A percentile compares a stretch with the other conserved stretches of the same genome.
Conservation (phyloP, 225 moss, liverwort and hornwort genomes). For the Thuidium tamariscinum region DNA sequence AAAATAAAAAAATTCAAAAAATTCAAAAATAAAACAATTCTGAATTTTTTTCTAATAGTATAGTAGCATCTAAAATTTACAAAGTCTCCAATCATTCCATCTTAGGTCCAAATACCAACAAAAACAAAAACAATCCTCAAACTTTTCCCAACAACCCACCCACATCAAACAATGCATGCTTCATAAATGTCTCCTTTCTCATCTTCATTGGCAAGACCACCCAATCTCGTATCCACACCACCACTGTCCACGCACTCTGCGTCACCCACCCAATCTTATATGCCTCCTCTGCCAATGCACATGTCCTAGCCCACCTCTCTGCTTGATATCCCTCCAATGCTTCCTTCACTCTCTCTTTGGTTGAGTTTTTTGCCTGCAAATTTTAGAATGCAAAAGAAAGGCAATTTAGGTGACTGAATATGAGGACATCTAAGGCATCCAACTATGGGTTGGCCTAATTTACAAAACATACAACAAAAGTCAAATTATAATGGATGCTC, state of each 20-base stretch:
- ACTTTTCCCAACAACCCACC: rapidly evolving
- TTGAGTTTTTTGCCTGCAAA: neutral
- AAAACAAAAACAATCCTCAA: neutral
- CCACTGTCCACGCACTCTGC: rapidly evolving
- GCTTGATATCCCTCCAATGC: neutral
- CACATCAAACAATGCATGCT: neutral
- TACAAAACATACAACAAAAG: neutral
- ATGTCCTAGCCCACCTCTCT: neutral
- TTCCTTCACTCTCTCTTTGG: rapidly evolving
- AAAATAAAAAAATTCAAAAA: neutral
- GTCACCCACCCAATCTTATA: neutral
- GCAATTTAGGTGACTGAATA: rapidly evolving
- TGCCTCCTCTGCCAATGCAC: rapidly evolving
- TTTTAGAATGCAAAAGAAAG: too few relatives aligned
- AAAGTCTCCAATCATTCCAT: neutral
- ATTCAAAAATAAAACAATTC: rapidly evolving
- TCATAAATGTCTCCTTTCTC: neutral
- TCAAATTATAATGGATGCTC: neutral
- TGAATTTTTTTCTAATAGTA: too few relatives aligned
- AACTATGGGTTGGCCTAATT: neutral
- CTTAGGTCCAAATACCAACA: rapidly evolving
- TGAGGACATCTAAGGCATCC: rapidly evolving
- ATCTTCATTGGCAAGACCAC: neutral
- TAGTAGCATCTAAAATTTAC: neutral
- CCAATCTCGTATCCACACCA: neutral